Evolutionary conservation across 352 stramenopile species (phyloP), one percentile per base, ranked within the genome.

Genomic region (Phytophthora tentaculata): DNA sequence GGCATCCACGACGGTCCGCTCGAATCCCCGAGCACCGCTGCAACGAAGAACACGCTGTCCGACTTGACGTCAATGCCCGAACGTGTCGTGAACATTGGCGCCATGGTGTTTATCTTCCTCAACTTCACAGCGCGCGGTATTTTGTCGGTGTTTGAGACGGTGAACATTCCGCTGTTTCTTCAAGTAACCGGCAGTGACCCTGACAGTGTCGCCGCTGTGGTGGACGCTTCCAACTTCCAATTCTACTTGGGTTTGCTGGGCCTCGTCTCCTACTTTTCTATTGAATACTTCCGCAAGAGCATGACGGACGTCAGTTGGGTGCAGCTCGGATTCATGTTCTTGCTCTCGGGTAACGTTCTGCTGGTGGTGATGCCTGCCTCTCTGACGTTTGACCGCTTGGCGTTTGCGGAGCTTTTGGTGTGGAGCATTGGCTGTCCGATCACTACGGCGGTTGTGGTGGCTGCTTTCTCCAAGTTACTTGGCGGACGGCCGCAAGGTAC

Each of bases 361-460:
- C 67, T 92, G 9, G 79, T 84, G 4, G 57, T 90, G 22, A 64
- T 76, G 37, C 79, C 83, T 7, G 49, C 61, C 0, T 61, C 69
- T 12, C 56, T 90, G 19, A 68, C 83, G n/a, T 92, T 91, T 67
- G 50, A 48, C 13, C 83, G 79, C 16, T 54, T 94, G 1, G 61
- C 69, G 7, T 24, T 91, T 44, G 81, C 80, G 0, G 83, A 92
- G 61, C 59, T 92, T n/a, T 77, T 92, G 39, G 83, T 94, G 13
- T 94, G 86, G 86, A 92, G 84, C 52, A 88, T 94, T 28, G 86
- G 86, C 17, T 92, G 84, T 44, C 86, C 86, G 6, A 91, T 92
- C 63, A 91, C 82, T 17, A 92, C 86, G 2, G 84, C 86, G 0
- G 86, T 92, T 20, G 83, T 88, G 14, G 77, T 94, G 13, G 83